Base-by-base conservation (phyloP, 768 basidiomycete species). In the Asterophora lycoperdoides region DNA sequence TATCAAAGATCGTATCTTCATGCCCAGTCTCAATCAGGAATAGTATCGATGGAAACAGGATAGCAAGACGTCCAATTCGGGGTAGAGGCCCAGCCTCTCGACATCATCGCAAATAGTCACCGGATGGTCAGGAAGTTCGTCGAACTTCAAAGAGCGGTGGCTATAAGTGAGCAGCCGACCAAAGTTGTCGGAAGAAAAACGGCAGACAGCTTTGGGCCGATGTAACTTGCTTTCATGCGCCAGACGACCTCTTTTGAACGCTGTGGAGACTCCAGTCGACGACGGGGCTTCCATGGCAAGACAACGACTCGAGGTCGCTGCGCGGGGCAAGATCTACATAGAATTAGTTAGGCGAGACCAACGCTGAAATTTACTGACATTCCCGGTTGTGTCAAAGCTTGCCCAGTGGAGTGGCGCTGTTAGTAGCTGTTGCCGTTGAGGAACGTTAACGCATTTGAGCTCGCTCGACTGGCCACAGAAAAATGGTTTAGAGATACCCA, bases 261-360 rank as follows among this genome's bases (percentile, higher is more conserved):
- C 50, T 53, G 37, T 26, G 20, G 45, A 41, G 43, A 49, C 39
- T 57, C 49, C 29, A 50, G 42, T 33, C 26, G 50, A n/a, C 49
- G 50, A 41, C 56, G 48, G 51, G 53, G 47, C 60, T 71, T 72
- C 60, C 63, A 62, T 32, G 58, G 59, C 19, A 56, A 65, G 7
- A 67, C 17, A 82, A 64, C 1, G 76, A 75, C 62, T 82, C 79
- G 41, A 82, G 64, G 57, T 81, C 80, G 54, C 82, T 80, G 32
- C 78, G 77, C 2, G 60, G 63, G 28, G 55, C 47, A 35, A 64
- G 58, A 33, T 60, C 61, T 63, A 46, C 38, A 47, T 23, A 23
- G 23, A 6, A 23, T 23, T 23, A 23, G 23, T 23, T 23, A 23
- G 23, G 23, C 23, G 23, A 23, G 6, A 23, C 23, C 3, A 23